Conservation (phyloP, 768 basidiomycete species). For the Serendipita vermifera region DNA sequence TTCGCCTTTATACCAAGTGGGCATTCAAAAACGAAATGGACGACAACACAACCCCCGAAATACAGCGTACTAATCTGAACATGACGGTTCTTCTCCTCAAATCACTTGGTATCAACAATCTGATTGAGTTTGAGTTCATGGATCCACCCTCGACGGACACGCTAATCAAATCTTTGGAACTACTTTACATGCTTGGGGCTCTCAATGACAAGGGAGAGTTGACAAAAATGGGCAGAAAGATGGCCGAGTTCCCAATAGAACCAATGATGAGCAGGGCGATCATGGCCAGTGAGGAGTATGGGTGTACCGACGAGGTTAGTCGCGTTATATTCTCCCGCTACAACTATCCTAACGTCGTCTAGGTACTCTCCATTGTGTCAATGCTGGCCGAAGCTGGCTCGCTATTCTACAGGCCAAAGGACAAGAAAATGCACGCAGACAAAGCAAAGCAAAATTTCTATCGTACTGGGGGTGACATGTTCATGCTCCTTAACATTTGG, state of each 20-base stretch:
- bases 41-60: conserved; percentile 95
- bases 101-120: conserved; percentile 94
- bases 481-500: conserved; percentile 94
- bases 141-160: conserved; percentile 98
- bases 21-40: conserved; percentile 92
- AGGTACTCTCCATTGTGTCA: conserved; percentile 92
- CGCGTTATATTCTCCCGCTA: not conserved
- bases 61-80: conserved; percentile 94
- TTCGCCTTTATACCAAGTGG: conserved; percentile 98
- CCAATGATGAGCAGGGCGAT: conserved; percentile 96
- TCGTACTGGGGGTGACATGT: conserved; percentile 92
- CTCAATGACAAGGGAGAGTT: conserved; percentile 92
- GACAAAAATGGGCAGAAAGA: conserved; percentile 90
- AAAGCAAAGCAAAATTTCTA: conserved; percentile 97
- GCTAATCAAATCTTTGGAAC: conserved; percentile 83
- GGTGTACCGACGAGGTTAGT: conserved; percentile 7
- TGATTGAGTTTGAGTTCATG: conserved; percentile 96
- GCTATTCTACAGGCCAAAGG: conserved; percentile 93
- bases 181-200: conserved; percentile 90
- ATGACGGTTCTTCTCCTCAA: conserved; percentile 93
- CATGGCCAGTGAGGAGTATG: conserved; percentile 51
- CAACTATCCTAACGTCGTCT: not conserved
- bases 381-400: conserved; percentile 96
- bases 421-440: conserved; percentile 95
- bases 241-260: conserved; percentile 99